These are phyloP conservation scores for Aaosphaeria pasadenensis DNA, from an alignment of 2,329 filamentous ascomycete genomes.

Conservation along the genomic window DNA sequence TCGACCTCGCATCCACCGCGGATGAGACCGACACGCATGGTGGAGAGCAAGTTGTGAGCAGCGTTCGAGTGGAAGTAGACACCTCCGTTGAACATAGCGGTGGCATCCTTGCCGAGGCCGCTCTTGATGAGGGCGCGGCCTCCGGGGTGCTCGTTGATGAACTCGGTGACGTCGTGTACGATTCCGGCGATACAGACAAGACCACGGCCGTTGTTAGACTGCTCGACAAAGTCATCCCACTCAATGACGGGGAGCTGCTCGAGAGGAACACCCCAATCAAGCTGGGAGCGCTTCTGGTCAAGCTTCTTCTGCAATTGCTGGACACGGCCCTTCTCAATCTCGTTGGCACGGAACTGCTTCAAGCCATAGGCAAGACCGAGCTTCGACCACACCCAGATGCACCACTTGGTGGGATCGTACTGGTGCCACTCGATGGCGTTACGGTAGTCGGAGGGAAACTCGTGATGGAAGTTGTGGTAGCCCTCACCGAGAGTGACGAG, in stretches of 20 bases:
- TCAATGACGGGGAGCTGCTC: slow-evolving; percentile 44
- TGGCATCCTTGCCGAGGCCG: slow-evolving; percentile 43
- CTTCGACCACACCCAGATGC: slow-evolving; percentile 43
- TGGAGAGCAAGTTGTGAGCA: slow-evolving; percentile 43
- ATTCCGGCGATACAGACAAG: slow-evolving; percentile 42
- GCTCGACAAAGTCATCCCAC: slow-evolving; percentile 44
- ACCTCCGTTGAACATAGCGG: slow-evolving; percentile 45
- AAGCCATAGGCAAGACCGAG: slow-evolving; percentile 43
- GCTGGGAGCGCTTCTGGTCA: slow-evolving; percentile 42
- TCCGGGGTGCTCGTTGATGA: slow-evolving; percentile 44
- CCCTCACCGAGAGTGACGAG: slow-evolving; percentile 44
- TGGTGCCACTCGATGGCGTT: slow-evolving; percentile 43
- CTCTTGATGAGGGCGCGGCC: slow-evolving; percentile 42
- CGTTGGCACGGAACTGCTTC: slow-evolving; percentile 45
- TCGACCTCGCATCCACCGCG: slow-evolving; percentile 43
- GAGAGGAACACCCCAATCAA: slow-evolving; percentile 44
- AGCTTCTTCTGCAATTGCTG: slow-evolving; percentile 46
- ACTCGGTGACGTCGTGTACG: slow-evolving; percentile 42
- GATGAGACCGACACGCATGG: slow-evolving; percentile 43
- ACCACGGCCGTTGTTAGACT: slow-evolving; percentile 41
- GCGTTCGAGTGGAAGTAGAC: slow-evolving; percentile 43
- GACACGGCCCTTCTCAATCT: slow-evolving; percentile 44
- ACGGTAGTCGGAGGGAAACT: slow-evolving; percentile 45
- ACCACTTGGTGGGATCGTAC: slow-evolving; percentile 46
- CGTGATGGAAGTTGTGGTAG: slow-evolving; percentile 47